Percentiles rank a stretch among this genome's conserved stretches.
phyloP scores from a whole-genome alignment of 2,329 filamentous ascomycete species.

The Mycocentrospora acerina region DNA sequence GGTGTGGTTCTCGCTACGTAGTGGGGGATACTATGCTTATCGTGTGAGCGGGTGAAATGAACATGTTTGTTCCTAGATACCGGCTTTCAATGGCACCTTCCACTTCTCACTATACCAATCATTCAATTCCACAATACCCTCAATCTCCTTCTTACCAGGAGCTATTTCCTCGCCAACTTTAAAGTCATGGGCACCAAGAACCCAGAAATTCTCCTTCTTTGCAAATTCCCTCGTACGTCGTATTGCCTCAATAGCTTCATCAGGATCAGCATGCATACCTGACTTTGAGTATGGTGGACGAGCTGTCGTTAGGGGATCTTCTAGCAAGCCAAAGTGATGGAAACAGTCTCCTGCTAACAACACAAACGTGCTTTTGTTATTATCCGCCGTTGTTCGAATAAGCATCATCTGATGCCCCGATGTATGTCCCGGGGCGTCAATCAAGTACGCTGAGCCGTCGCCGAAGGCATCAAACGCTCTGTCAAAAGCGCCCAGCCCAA shows the following conservation, averaged over 20 bases:
- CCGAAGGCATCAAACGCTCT: slow-evolving; percentile 51
- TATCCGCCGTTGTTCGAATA: slow-evolving; percentile 17
- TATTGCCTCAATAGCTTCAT: slow-evolving; percentile 30
- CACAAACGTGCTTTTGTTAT: slow-evolving; percentile 24
- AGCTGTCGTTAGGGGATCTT: slow-evolving; percentile 30
- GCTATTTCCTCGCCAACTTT: slow-evolving; percentile 26
- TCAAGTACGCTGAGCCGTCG: slow-evolving; percentile 51
- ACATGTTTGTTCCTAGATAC: slow-evolving; percentile 2
- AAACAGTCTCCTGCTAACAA: slow-evolving; percentile 36
- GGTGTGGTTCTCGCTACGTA: too few species aligned
- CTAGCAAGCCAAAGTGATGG: slow-evolving; percentile 31
- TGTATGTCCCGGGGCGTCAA: slow-evolving; percentile 56
- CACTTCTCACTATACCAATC: slow-evolving; percentile 26
- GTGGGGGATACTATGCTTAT: too few species aligned
- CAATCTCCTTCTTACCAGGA: slow-evolving; percentile 21
- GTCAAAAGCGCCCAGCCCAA: slow-evolving; percentile 47
- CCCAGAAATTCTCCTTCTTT: slow-evolving; percentile 28
- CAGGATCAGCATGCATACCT: slow-evolving; percentile 33
- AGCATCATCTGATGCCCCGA: slow-evolving; percentile 53
- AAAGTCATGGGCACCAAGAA: slow-evolving; percentile 35
- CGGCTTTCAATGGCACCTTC: slow-evolving; percentile 21
- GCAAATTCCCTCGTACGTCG: slow-evolving; percentile 23
- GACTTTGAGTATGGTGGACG: slow-evolving; percentile 29
- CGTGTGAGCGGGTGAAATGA: too few species aligned
- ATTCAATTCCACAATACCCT: slow-evolving; percentile 26